Conservation (phyloP, 768 basidiomycete genomes). For the Gloeopeniophorella convolvens region DNA sequence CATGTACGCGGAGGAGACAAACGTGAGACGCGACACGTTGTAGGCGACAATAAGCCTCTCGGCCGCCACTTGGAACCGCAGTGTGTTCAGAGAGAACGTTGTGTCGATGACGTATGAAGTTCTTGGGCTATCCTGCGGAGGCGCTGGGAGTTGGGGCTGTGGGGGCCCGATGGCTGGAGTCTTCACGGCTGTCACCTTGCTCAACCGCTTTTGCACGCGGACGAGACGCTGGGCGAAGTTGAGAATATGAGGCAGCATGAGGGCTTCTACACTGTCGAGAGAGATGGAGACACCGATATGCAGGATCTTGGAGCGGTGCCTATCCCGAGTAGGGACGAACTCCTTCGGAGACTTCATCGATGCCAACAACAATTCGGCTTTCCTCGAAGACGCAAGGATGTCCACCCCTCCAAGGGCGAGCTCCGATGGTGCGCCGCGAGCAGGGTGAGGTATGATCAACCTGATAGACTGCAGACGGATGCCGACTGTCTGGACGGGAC, state of each 20-base stretch:
- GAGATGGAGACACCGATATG: slow-evolving; percentile 14
- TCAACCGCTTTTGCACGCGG: slow-evolving; percentile 3
- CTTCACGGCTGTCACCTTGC: background rate
- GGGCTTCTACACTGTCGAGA: slow-evolving; percentile 11
- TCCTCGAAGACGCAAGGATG: slow-evolving; percentile 1
- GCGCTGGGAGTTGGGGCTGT: too few species aligned
- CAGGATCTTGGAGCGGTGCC: slow-evolving; percentile 7
- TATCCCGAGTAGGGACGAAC: slow-evolving; percentile 6
- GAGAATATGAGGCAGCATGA: slow-evolving; percentile 20
- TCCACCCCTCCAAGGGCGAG: slow-evolving; percentile 2
- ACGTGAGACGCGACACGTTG: slow-evolving; percentile 36
- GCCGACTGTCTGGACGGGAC: background rate
- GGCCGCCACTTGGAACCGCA: slow-evolving; percentile 59
- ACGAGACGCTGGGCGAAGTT: slow-evolving; percentile 15
- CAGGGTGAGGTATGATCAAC: slow-evolving; percentile 14
- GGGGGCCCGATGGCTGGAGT: background rate
- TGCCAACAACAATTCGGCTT: slow-evolving; percentile 5
- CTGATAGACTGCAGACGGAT: slow-evolving; percentile 3
- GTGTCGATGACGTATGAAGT: slow-evolving; percentile 33
- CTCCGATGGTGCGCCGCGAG: slow-evolving; percentile 10
- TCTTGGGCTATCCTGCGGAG: too few species aligned
- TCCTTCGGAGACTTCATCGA: slow-evolving; percentile 16
- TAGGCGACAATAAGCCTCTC: slow-evolving; percentile 65
- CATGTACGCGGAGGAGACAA: slow-evolving; percentile 27
- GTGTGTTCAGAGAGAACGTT: slow-evolving; percentile 35